Evolutionary conservation across 2,329 filamentous ascomycete genomes (phyloP).

Genomic region (Pyrenophora graminea): DNA sequence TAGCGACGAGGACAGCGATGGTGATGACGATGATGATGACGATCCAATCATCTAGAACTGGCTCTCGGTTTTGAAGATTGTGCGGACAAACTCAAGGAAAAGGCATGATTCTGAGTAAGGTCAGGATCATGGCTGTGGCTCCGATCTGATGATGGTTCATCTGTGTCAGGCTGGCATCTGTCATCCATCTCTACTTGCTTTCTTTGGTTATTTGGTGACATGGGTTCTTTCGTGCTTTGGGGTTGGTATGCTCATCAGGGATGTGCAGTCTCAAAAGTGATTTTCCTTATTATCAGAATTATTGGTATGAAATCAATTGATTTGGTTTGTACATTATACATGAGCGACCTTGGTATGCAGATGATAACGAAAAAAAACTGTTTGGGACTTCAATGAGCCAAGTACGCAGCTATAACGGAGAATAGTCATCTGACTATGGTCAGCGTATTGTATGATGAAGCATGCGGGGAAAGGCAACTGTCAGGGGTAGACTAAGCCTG

Average conservation of each 20-base stretch:
- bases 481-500: constrained; percentile 13
- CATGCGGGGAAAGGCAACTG: neutral
- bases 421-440: too few species aligned
- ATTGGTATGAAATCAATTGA: neutral
- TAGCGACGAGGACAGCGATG: constrained; percentile 41
- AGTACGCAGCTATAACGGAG: too few species aligned
- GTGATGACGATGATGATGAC: constrained; percentile 43
- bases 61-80: neutral
- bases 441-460: too few species aligned
- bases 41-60: constrained; percentile 35
- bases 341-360: too few species aligned
- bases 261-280: neutral
- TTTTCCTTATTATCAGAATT: neutral
- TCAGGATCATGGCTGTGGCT: neutral
- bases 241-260: too few species aligned
- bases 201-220: too few species aligned
- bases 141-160: neutral
- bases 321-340: too few species aligned
- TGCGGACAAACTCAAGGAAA: neutral
- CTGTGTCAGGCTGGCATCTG: too few species aligned
- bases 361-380: too few species aligned
- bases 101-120: neutral
- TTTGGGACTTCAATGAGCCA: too few species aligned
- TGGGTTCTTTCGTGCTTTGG: too few species aligned
- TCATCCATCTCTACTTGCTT: too few species aligned